phyloP scores from a whole-genome alignment of 192 early-diverging fungal genomes.

The Entophlyctis luteolus region DNA sequence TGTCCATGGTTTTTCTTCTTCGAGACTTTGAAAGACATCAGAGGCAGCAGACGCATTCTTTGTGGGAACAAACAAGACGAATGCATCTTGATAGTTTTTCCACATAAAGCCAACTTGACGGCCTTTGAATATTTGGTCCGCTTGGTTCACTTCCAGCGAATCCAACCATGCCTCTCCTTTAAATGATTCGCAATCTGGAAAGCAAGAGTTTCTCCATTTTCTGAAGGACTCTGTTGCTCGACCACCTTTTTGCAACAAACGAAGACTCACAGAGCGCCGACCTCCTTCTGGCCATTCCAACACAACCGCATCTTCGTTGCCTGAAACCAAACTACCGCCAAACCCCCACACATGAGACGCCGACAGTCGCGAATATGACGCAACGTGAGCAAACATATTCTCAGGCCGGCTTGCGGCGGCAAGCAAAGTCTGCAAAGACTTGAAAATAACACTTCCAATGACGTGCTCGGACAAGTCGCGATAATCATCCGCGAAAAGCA shows the following conservation, averaged over 20 bases:
- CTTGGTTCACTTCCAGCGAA: background rate
- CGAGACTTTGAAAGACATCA: background rate
- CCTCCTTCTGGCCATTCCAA: constrained; percentile 4
- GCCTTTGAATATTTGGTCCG: background rate
- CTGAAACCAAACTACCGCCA: background rate
- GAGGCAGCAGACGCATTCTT: background rate
- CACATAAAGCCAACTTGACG: background rate
- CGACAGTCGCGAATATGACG: background rate
- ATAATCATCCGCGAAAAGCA: background rate
- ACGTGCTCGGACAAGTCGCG: background rate
- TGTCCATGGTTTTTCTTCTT: background rate
- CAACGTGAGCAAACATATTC: background rate
- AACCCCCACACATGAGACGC: background rate
- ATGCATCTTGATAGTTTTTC: background rate
- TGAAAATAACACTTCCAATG: background rate
- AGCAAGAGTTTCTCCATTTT: background rate
- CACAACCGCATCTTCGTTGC: background rate
- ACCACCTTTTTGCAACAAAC: background rate
- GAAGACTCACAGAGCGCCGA: background rate
- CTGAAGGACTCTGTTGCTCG: background rate
- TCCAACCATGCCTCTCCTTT: background rate
- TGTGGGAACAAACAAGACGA: background rate
- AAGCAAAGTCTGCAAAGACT: background rate
- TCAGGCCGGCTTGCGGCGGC: background rate
- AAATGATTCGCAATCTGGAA: background rate